Conservation (phyloP, 106 monocot species). For the Chionographis japonica region DNA sequence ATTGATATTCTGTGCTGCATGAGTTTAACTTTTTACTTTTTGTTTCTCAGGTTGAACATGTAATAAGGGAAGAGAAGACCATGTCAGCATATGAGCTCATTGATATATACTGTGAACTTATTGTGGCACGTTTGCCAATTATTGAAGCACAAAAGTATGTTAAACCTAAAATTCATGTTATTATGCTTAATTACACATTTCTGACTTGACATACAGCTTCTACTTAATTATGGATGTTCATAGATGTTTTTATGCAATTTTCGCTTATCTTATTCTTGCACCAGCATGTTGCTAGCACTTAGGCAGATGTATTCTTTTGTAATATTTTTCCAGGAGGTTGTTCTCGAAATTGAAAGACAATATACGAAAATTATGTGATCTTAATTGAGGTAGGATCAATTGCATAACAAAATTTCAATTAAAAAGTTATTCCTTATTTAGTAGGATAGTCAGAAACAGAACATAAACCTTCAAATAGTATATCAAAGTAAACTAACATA, state of each 20-base stretch:
- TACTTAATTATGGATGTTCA: background rate
- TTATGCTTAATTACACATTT: background rate
- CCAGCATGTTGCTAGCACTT: no score
- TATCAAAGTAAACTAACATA: no score
- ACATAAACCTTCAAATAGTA: no score
- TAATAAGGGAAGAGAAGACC: constrained; percentile 91
- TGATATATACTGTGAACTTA: constrained; percentile 80
- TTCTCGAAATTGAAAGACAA: no score
- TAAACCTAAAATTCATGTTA: background rate
- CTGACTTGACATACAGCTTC: no score
- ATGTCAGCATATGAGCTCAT: constrained; percentile 82
- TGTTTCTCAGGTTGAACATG: constrained; percentile 82
- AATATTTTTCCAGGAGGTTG: no score
- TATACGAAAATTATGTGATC: no score
- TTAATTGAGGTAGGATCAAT: no score
- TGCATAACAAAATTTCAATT: no score
- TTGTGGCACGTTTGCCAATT: constrained; percentile 64
- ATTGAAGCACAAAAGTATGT: constrained; percentile 89
- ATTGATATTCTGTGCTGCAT: background rate
- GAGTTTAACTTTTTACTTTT: background rate
- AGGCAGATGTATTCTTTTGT: no score
- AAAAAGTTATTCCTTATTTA: no score
- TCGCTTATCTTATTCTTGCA: background rate
- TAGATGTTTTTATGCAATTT: background rate
- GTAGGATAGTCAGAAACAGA: no score